These are phyloP conservation scores for Rhodotorula sp. DNA, from an alignment of 1,284 basidiomycete species.

Conservation along the genomic window DNA sequence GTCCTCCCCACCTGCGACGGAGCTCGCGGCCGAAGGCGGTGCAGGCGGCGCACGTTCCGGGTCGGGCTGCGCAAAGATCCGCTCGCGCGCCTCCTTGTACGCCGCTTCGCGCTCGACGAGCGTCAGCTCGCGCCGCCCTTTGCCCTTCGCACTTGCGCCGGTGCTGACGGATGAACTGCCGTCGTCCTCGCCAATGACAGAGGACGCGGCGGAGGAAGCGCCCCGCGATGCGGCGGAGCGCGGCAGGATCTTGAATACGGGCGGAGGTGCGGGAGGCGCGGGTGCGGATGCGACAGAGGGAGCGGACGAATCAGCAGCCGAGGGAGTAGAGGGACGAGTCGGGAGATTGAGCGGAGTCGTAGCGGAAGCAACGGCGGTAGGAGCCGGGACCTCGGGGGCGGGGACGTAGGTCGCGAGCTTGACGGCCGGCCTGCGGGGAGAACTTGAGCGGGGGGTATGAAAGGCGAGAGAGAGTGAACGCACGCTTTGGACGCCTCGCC, in stretches of 20 bases:
- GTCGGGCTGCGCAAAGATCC: conserved; percentile 40
- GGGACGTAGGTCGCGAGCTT: conserved; percentile 29
- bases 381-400: conserved; percentile 6
- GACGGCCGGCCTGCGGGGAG: conserved; percentile 16
- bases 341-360: not conserved
- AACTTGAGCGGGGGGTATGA: accelerated
- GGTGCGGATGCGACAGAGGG: not conserved
- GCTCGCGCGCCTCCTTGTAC: conserved; percentile 44
- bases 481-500: conserved; percentile 28
- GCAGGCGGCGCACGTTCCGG: not conserved
- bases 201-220: conserved; percentile 30
- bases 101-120: conserved; percentile 42
- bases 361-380: not conserved
- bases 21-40: not conserved
- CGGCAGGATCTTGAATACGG: conserved; percentile 41
- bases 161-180: conserved; percentile 7
- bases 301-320: not conserved
- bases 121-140: conserved; percentile 28
- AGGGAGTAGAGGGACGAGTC: conserved; percentile 1
- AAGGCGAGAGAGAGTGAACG: not conserved
- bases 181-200: conserved; percentile 35
- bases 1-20: conserved; percentile 11
- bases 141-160: conserved; percentile 1
- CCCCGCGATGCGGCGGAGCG: conserved; percentile 23
- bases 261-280: conserved; percentile 1